Percentiles rank a stretch among this genome's conserved stretches.
Evolutionary conservation across 2,329 filamentous ascomycete species (phyloP).

Genomic region (Coniosporium tulheliwenetii): DNA sequence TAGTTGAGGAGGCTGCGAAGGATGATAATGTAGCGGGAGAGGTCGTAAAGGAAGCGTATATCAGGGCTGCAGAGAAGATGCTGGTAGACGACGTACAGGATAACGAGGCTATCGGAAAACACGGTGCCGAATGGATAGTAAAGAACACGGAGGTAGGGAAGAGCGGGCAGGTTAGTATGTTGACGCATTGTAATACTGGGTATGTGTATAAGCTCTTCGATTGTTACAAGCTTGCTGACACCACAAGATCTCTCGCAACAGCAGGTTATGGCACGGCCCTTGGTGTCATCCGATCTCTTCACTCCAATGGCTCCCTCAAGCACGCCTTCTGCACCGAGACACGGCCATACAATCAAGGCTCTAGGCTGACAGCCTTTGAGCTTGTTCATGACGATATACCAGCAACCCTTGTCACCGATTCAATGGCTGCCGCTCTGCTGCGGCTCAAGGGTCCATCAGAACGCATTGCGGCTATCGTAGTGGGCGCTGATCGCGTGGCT

Average conservation of each 20-base stretch:
- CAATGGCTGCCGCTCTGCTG: constrained; percentile 86
- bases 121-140: constrained; percentile 72
- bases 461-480: constrained; percentile 73
- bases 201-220: constrained; percentile 17
- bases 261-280: constrained; percentile 95
- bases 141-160: constrained; percentile 36
- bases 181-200: constrained; percentile 98
- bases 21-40: constrained; percentile 28
- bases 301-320: constrained; percentile 47
- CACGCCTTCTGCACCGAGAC: constrained; percentile 96
- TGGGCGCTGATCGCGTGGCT: constrained; percentile 88
- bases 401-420: constrained; percentile 84
- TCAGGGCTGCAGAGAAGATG: constrained; percentile 71
- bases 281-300: constrained; percentile 78
- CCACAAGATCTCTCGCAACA: constrained; percentile 64
- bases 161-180: constrained; percentile 52
- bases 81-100: constrained; percentile 73
- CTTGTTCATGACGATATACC: constrained; percentile 89
- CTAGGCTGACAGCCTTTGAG: constrained; percentile 86
- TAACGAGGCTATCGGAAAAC: constrained; percentile 70
- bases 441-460: constrained; percentile 40
- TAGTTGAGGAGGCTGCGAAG: constrained; percentile 37
- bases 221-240: constrained; percentile 10
- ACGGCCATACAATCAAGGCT: constrained; percentile 93
- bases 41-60: constrained; percentile 52